These are phyloP conservation scores for Mentha longifolia DNA, from an alignment of 257 asterid genomes.

Conservation along the genomic window DNA sequence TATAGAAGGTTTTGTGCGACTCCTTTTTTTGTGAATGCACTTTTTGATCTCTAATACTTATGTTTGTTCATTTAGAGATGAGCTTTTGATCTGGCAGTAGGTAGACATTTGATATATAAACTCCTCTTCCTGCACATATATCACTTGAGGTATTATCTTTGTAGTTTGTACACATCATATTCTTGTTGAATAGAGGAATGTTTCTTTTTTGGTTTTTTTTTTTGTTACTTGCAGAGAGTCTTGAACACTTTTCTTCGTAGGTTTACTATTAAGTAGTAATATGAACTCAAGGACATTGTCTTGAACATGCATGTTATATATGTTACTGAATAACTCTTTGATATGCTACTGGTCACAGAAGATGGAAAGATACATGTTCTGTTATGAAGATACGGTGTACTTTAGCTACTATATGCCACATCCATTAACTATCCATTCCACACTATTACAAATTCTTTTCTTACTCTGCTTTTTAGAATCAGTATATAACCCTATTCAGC, in stretches of 20 bases:
- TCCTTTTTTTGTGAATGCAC: slow-evolving; percentile 26
- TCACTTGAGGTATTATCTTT: slow-evolving; percentile 45
- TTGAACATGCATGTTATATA: not conserved
- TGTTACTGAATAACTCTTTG: not conserved
- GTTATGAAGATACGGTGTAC: not conserved
- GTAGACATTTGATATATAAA: slow-evolving; percentile 31
- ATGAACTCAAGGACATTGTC: not conserved
- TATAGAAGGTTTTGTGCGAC: slow-evolving; percentile 32
- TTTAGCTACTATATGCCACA: not conserved
- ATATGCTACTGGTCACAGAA: not conserved
- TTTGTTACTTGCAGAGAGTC: slow-evolving; percentile 26
- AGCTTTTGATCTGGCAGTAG: slow-evolving; percentile 36
- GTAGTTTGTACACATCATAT: slow-evolving; percentile 44
- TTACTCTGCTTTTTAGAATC: slow-evolving; percentile 41
- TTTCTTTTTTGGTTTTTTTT: slow-evolving; percentile 38
- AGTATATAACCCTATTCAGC: slow-evolving; percentile 37
- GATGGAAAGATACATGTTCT: slow-evolving; percentile 2
- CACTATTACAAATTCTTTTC: not conserved
- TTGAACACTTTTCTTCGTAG: not conserved
- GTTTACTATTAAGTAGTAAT: not conserved
- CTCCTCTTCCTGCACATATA: slow-evolving; percentile 38
- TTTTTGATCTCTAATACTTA: slow-evolving; percentile 34
- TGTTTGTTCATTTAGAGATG: slow-evolving; percentile 41
- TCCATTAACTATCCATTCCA: not conserved
- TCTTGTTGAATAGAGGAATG: slow-evolving; percentile 44